Conservation (phyloP, 106 monocot species). For the Dendrobium catenatum region DNA sequence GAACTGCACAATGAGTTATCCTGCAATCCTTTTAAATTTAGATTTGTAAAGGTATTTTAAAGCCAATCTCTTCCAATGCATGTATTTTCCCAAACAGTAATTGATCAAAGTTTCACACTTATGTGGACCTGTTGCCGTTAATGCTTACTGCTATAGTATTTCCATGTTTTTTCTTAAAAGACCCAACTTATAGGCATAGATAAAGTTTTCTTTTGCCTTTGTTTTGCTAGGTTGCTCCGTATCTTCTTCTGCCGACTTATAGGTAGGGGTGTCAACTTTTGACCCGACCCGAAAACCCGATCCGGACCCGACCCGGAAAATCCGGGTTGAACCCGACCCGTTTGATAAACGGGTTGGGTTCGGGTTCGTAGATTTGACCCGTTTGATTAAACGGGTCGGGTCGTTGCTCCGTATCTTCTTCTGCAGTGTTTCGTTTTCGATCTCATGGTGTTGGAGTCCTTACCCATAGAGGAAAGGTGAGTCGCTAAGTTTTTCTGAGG, state of each 20-base stretch:
- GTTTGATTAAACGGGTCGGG: no score
- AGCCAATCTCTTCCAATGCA: background rate
- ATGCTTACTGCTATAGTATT: background rate
- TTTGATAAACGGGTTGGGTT: no score
- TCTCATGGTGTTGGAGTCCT: no score
- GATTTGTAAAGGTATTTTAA: background rate
- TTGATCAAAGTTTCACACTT: background rate
- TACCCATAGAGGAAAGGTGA: no score
- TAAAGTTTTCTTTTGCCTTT: background rate
- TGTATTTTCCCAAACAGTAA: background rate
- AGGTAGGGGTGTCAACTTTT: no score
- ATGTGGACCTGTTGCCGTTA: background rate
- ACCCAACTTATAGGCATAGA: background rate
- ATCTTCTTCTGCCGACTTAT: no score
- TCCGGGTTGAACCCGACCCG: no score
- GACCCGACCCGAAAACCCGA: no score
- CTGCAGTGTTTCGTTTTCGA: no score
- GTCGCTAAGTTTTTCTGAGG: no score
- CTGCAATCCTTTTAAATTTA: background rate
- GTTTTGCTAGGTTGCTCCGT: background rate
- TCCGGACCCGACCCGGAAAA: no score
- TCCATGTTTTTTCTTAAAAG: background rate
- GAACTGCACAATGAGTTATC: constrained; percentile 11
- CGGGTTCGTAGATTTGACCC: no score
- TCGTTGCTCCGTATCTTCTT: background rate